phyloP scores from a whole-genome alignment of 2,329 filamentous ascomycete genomes.

The Plectosphaerella cucumerina region DNA sequence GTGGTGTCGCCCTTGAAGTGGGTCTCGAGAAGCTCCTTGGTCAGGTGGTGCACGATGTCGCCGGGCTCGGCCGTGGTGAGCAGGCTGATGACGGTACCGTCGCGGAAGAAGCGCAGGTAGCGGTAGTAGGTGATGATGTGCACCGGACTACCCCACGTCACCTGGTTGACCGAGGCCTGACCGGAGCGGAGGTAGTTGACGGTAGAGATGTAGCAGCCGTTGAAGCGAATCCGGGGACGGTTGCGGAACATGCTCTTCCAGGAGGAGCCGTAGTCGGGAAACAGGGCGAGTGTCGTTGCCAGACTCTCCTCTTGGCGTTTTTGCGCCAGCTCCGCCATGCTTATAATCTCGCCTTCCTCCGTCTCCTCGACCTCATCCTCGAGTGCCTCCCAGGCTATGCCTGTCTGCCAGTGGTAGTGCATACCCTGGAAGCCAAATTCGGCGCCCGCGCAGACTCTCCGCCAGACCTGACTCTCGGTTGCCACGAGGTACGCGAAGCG shows the following conservation, averaged over 20 bases:
- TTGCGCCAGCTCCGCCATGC: conserved; percentile 30
- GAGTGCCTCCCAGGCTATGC: conserved; percentile 52
- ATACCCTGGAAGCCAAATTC: conserved; percentile 79
- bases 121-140: conserved; percentile 98
- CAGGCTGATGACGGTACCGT: conserved; percentile 78
- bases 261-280: conserved; percentile 43
- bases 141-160: conserved; percentile 77
- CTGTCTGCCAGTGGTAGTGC: conserved; percentile 72
- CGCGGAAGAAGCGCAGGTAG: conserved; percentile 90
- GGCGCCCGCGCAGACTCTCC: conserved; percentile 62
- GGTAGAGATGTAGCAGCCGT: conserved; percentile 93
- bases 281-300: conserved; percentile 34
- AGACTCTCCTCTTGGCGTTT: conserved; percentile 26
- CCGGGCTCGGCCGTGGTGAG: conserved; percentile 75
- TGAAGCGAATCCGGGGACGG: conserved; percentile 86
- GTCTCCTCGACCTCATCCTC: conserved; percentile 25
- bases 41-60: conserved; percentile 85
- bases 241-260: conserved; percentile 72
- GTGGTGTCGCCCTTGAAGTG: conserved; percentile 27
- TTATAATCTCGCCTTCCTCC: conserved; percentile 25
- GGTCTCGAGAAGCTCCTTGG: conserved; percentile 59
- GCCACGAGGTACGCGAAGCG: conserved; percentile 79
- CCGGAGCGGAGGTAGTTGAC: conserved; percentile 92
- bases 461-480: conserved; percentile 86
- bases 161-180: conserved; percentile 62